Evolutionary conservation across 2,329 filamentous ascomycete species (phyloP).

Genomic region (Aspergillus luchuensis): DNA sequence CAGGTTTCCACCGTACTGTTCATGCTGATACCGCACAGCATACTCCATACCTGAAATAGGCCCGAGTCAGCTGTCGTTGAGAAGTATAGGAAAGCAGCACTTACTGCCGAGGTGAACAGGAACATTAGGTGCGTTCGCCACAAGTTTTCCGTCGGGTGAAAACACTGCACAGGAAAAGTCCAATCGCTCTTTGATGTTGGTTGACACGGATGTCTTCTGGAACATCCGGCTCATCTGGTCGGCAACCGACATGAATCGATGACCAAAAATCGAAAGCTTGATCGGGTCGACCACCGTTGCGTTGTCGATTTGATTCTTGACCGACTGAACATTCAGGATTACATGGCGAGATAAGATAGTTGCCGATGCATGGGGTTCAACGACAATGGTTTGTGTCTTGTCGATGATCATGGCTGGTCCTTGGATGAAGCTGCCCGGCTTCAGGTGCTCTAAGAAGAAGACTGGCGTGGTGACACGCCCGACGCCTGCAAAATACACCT

Average conservation of each 20-base stretch:
- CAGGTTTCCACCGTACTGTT: slow-evolving; percentile 77
- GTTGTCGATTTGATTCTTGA: slow-evolving; percentile 47
- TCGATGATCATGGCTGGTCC: slow-evolving; percentile 84
- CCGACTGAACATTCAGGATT: not conserved
- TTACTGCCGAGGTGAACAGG: slow-evolving; percentile 74
- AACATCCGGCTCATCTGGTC: slow-evolving; percentile 62
- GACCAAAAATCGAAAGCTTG: slow-evolving; percentile 57
- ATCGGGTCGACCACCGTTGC: slow-evolving; percentile 50
- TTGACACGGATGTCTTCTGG: slow-evolving; percentile 58
- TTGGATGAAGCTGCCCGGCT: slow-evolving; percentile 36
- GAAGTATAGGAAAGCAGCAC: not conserved
- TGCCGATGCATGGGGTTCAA: slow-evolving; percentile 76
- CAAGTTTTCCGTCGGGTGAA: slow-evolving; percentile 73
- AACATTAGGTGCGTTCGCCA: slow-evolving; percentile 70
- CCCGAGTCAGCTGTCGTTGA: not conserved
- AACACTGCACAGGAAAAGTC: slow-evolving; percentile 85
- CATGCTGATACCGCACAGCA: slow-evolving; percentile 74
- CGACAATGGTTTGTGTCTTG: slow-evolving; percentile 77
- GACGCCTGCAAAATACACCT: slow-evolving; percentile 41
- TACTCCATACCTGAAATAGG: slow-evolving; percentile 63
- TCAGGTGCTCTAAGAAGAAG: slow-evolving; percentile 39
- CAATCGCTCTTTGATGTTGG: slow-evolving; percentile 81
- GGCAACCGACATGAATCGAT: slow-evolving; percentile 62
- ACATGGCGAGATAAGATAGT: slow-evolving; percentile 65
- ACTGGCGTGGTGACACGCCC: slow-evolving; percentile 38